Conservation (phyloP, 2,329 filamentous ascomycete species). For the Alternaria gaisen region DNA sequence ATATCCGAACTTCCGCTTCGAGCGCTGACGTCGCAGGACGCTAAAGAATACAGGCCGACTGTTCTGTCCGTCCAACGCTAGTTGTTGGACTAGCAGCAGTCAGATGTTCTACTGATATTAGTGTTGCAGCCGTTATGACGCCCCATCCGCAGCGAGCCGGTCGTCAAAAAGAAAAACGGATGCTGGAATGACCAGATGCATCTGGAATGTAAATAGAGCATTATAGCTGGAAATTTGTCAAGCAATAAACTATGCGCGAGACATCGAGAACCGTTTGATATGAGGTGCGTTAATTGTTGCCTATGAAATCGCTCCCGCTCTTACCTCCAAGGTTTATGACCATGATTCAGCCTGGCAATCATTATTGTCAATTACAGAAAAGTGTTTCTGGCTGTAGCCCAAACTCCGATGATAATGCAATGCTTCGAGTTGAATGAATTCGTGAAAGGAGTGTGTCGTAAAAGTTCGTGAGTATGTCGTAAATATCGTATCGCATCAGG, state of each 20-base stretch:
- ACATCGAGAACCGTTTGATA: neutral
- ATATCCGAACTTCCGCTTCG: neutral
- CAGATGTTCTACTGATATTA: neutral
- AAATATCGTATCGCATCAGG: neutral
- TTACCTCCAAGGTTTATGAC: neutral
- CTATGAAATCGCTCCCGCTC: neutral
- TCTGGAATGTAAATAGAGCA: neutral
- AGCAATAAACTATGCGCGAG: neutral
- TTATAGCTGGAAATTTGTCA: neutral
- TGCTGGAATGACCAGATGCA: neutral
- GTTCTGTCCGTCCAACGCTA: neutral
- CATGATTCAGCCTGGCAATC: neutral
- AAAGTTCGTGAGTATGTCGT: constrained; percentile 5
- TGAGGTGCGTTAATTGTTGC: neutral
- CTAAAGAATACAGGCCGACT: neutral
- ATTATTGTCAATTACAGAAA: neutral
- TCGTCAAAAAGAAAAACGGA: neutral
- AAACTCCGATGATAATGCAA: constrained; percentile 15
- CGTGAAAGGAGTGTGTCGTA: neutral
- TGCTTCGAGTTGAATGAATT: neutral
- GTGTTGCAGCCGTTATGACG: neutral
- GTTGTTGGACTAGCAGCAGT: neutral
- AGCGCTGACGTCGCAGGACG: neutral
- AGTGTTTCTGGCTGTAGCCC: neutral
- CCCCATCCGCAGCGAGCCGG: neutral